Evolutionary conservation across 208 protist genomes (phyloP).

Genomic region (Acanthamoeba castellanii): DNA sequence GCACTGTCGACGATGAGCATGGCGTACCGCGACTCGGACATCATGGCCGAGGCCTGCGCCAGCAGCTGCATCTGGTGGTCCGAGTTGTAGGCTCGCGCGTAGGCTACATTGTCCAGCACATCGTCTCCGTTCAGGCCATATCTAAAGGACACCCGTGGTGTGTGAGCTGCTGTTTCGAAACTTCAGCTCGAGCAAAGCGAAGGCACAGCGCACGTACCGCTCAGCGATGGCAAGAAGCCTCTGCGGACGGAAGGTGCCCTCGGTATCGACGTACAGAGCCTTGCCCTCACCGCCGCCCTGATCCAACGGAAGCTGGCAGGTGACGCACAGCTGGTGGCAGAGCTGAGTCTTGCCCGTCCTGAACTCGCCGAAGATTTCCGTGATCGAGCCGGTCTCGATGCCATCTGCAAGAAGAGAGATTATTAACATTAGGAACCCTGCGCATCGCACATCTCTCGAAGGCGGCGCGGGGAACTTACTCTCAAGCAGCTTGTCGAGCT

Average conservation of each 20-base stretch:
- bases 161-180: slow-evolving; percentile 86
- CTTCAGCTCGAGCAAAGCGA: not conserved
- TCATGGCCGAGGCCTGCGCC: slow-evolving; percentile 97
- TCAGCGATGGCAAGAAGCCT: slow-evolving; percentile 92
- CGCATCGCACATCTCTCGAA: not conserved
- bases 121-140: slow-evolving; percentile 93
- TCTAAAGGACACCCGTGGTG: not conserved
- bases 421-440: not conserved
- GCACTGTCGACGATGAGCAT: slow-evolving; percentile 99
- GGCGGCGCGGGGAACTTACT: slow-evolving; percentile 9
- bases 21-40: slow-evolving; percentile 98
- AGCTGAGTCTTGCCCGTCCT: slow-evolving; percentile 99
- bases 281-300: slow-evolving; percentile 98
- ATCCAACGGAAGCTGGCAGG: slow-evolving; percentile 96
- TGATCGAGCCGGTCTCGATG: slow-evolving; percentile 99
- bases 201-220: slow-evolving; percentile 73
- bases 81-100: slow-evolving; percentile 98
- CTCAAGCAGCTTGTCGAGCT: slow-evolving; percentile 97
- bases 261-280: slow-evolving; percentile 99
- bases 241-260: slow-evolving; percentile 99
- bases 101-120: slow-evolving; percentile 99
- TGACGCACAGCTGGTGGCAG: slow-evolving; percentile 99
- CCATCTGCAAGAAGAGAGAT: slow-evolving; percentile 88
- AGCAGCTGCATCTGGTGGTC: slow-evolving; percentile 98
- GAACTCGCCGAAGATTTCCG: slow-evolving; percentile 99